A percentile compares a stretch with the other conserved stretches of the same genome.
These are phyloP conservation scores for Podospora comata DNA, from an alignment of 495 filamentous ascomycete genomes.

Conservation along the genomic window DNA sequence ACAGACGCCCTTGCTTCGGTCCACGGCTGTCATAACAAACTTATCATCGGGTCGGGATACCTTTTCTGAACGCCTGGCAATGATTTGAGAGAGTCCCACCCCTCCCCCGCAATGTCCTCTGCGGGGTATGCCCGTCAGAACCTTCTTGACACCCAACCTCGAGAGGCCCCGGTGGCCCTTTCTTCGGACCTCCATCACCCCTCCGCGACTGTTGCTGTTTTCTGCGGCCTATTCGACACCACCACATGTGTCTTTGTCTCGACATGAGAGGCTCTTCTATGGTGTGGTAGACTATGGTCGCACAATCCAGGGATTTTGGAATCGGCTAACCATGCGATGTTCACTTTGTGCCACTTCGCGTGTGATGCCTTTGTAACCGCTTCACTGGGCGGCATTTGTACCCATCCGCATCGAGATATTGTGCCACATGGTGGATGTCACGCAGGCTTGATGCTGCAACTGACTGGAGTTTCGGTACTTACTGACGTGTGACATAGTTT, in stretches of 20 bases:
- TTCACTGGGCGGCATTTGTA: neutral
- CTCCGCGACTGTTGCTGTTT: neutral
- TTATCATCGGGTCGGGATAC: neutral
- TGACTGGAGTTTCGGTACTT: neutral
- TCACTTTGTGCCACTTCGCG: neutral
- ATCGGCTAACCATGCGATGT: neutral
- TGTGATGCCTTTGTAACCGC: neutral
- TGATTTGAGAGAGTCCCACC: neutral
- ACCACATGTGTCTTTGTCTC: neutral
- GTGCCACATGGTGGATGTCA: neutral
- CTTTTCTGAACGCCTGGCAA: neutral
- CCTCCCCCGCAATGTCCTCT: neutral
- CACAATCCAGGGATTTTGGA: constrained; percentile 4
- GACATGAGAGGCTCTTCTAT: neutral
- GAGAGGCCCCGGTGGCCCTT: neutral
- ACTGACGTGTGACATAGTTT: neutral
- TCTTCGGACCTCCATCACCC: neutral
- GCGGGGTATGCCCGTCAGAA: neutral
- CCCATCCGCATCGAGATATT: neutral
- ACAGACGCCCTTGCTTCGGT: neutral
- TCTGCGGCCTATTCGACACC: neutral
- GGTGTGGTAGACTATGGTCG: neutral
- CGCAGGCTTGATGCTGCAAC: neutral
- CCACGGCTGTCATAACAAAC: neutral
- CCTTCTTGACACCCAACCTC: neutral